These are phyloP conservation scores for Solanum medicagineum DNA, from an alignment of 257 asterid species.

Conservation along the genomic window DNA sequence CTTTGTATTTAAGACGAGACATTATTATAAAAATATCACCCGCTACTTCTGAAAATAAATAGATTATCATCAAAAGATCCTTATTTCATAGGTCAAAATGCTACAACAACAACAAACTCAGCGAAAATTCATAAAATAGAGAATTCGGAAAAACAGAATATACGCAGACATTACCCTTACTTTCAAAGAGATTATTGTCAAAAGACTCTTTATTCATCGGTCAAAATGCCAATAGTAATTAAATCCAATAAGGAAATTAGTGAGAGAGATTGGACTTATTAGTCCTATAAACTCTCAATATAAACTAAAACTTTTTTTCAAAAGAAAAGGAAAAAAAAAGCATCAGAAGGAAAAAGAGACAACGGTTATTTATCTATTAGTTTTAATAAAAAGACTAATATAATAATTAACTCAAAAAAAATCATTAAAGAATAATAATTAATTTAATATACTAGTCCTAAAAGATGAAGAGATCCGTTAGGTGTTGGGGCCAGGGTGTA, in stretches of 20 bases:
- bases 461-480: background rate
- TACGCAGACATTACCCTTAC: too few species aligned
- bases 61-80: too few species aligned
- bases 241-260: background rate
- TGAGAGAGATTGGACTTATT: background rate
- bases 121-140: too few species aligned
- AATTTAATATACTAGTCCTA: background rate
- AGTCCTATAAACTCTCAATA: background rate
- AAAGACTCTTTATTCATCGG: too few species aligned
- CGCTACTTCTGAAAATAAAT: too few species aligned
- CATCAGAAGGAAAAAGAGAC: background rate
- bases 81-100: too few species aligned
- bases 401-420: background rate
- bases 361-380: background rate
- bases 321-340: background rate
- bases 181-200: too few species aligned
- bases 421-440: background rate
- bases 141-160: too few species aligned
- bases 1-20: too few species aligned
- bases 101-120: too few species aligned
- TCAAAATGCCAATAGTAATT: too few species aligned
- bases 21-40: too few species aligned
- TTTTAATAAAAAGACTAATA: background rate
- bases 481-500: background rate
- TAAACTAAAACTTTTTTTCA: background rate